These are phyloP conservation scores for Epichloe bromicola DNA, from an alignment of 2,329 filamentous ascomycete genomes.

Conservation along the genomic window DNA sequence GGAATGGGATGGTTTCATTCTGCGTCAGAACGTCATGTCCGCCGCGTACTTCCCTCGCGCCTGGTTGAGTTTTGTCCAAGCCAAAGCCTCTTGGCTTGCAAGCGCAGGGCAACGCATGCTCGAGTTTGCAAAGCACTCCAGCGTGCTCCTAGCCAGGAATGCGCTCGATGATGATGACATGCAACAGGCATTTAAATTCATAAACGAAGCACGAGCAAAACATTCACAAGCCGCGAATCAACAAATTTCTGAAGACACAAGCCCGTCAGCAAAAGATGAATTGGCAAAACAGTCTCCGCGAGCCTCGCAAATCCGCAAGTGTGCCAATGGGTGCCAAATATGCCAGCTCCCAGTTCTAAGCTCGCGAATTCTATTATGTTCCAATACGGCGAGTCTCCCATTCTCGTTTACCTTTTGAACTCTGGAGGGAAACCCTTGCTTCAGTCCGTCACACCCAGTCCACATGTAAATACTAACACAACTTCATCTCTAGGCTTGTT, in stretches of 20 bases:
- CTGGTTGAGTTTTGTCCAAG: constrained; percentile 37
- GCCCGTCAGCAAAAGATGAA: neutral
- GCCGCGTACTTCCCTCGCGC: constrained; percentile 37
- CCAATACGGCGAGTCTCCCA: constrained; percentile 30
- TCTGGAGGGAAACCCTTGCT: neutral
- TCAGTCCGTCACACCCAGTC: neutral
- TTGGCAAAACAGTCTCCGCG: constrained; percentile 17
- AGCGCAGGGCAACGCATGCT: constrained; percentile 32
- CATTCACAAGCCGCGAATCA: neutral
- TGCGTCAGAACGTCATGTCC: constrained; percentile 36
- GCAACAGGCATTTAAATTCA: constrained; percentile 26
- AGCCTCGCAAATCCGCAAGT: constrained; percentile 26
- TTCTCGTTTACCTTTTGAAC: neutral
- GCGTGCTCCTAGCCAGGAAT: constrained; percentile 35
- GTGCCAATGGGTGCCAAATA: constrained; percentile 31
- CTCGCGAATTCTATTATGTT: constrained; percentile 34
- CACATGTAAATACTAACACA: neutral
- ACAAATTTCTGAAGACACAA: neutral
- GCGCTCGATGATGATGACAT: constrained; percentile 32
- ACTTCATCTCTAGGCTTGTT: constrained; percentile 23
- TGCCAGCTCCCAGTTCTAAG: constrained; percentile 37
- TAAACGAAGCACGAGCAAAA: constrained; percentile 29
- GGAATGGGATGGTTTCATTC: constrained; percentile 44
- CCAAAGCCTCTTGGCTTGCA: constrained; percentile 40
- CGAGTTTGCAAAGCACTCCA: constrained; percentile 43